These are phyloP conservation scores for Fusarium clavum DNA, from an alignment of 2,329 filamentous ascomycete species.

Conservation along the genomic window DNA sequence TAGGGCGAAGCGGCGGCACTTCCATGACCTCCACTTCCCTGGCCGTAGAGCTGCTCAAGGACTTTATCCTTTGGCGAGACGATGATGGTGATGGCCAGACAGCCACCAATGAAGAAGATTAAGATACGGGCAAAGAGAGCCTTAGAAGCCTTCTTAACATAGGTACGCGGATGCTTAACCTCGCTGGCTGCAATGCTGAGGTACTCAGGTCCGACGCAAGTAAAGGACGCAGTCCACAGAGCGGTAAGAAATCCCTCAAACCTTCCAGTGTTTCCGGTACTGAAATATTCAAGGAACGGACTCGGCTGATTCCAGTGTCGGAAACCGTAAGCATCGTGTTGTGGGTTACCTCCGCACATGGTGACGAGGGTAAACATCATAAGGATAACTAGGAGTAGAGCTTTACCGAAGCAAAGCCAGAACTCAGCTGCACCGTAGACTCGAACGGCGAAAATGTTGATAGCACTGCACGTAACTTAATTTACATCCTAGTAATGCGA, in stretches of 20 bases:
- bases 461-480: slow-evolving; percentile 32
- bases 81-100: slow-evolving; percentile 66
- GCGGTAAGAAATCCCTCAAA: slow-evolving; percentile 75
- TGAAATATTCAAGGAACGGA: slow-evolving; percentile 62
- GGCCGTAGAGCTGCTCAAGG: slow-evolving; percentile 64
- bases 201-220: slow-evolving; percentile 71
- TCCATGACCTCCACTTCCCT: slow-evolving; percentile 46
- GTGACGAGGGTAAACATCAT: slow-evolving; percentile 71
- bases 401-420: slow-evolving; percentile 58
- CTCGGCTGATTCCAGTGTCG: slow-evolving; percentile 74
- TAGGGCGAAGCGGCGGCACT: slow-evolving; percentile 63
- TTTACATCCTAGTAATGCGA: too few relatives aligned
- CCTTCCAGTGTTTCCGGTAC: slow-evolving; percentile 68
- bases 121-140: slow-evolving; percentile 60
- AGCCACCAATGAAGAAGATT: slow-evolving; percentile 50
- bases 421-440: slow-evolving; percentile 60
- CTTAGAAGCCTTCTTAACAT: slow-evolving; percentile 64
- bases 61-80: slow-evolving; percentile 69
- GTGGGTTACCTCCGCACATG: slow-evolving; percentile 69
- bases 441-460: slow-evolving; percentile 57
- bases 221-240: slow-evolving; percentile 69
- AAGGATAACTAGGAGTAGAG: slow-evolving; percentile 50
- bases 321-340: slow-evolving; percentile 70
- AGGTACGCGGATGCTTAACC: slow-evolving; percentile 66
- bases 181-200: slow-evolving; percentile 73